Evolutionary conservation across 192 early-diverging fungal genomes (phyloP), one percentile per base, ranked within the genome.

Genomic region (Glomus cerebriforme): DNA sequence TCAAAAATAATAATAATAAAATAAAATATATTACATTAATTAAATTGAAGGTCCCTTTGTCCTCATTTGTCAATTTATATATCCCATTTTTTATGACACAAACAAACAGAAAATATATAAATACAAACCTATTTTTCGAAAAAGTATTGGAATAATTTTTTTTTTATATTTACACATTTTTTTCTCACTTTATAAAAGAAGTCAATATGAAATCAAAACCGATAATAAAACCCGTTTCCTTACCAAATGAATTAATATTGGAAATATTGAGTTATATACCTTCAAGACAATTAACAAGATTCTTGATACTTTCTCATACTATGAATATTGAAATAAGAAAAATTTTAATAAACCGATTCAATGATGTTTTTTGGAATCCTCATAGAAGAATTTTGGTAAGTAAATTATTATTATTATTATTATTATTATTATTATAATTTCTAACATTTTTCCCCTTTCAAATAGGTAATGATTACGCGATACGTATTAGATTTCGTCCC

Each of bases 311-410:
- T 63, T 63, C 60, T 13, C 8, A 4, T 27, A 6, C 60, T 13
- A 63, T 63, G 60, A 63, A 63, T 63, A 15, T 15, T 63, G 60
- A 63, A 63, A 63, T 63, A 63, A 63, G 27, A 63, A 63, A 63
- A 15, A 24, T 63, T 10, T 27, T 63, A 63, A 12, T 63, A 27
- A 13, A 13, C 27, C n/a, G 60, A 6, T 63, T 27, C 9, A 63
- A 63, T 19, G 27, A 63, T 27, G 19, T 15, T 26, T 63, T 63
- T 63, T 29, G 60, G 27, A 63, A 63, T 63, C 13, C 60, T 63
- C 26, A 63, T 63, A 4, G 27, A 63, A 24, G 60, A 63, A 3
- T 63, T 19, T 13, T 63, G 60, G 60, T 63, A 63, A 27, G n/a
- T n/a, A n/a, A n/a, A n/a, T 2, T 27, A 63, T 1, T 49, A 17